These are phyloP conservation scores for Xylariaceae sp. DNA, from an alignment of 2,329 filamentous ascomycete species.

Conservation along the genomic window DNA sequence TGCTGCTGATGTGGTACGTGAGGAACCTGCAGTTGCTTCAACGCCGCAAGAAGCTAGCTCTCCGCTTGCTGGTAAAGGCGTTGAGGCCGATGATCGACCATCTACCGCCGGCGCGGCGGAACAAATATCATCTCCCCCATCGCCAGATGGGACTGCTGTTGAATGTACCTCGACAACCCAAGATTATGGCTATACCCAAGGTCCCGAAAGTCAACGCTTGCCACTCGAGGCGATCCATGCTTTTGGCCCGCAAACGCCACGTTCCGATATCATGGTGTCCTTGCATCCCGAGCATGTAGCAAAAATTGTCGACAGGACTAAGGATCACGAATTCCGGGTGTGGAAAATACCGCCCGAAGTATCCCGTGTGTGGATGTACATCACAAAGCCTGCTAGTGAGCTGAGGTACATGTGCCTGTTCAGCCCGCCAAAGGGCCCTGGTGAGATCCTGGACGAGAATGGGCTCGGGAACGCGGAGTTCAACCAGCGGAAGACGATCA, in stretches of 20 bases:
- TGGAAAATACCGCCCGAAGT: conserved; percentile 49
- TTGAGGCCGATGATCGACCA: no score
- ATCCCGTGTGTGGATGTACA: conserved; percentile 56
- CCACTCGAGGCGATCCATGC: conserved; percentile 20
- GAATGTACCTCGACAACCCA: no score
- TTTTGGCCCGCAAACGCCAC: conserved; percentile 32
- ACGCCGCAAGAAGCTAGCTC: no score
- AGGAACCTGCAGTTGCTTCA: no score
- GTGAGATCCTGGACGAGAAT: conserved; percentile 34
- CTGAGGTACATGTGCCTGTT: conserved; percentile 54
- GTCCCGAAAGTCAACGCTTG: conserved; percentile 26
- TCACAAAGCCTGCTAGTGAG: conserved; percentile 35
- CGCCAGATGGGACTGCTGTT: no score
- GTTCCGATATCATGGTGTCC: conserved; percentile 35
- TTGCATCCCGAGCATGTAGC: conserved; percentile 52
- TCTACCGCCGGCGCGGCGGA: no score
- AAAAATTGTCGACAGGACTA: conserved; percentile 40
- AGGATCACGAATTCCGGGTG: conserved; percentile 47
- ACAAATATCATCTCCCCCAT: no score
- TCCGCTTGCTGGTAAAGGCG: no score
- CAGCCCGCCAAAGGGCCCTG: conserved; percentile 36
- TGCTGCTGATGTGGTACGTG: no score
- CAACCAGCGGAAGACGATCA: conserved; percentile 30
- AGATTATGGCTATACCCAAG: conserved; percentile 19
- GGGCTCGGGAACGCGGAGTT: conserved; percentile 47